These are phyloP conservation scores for Aureobasidium sp. DNA, from an alignment of 2,329 filamentous ascomycete species.

Conservation along the genomic window DNA sequence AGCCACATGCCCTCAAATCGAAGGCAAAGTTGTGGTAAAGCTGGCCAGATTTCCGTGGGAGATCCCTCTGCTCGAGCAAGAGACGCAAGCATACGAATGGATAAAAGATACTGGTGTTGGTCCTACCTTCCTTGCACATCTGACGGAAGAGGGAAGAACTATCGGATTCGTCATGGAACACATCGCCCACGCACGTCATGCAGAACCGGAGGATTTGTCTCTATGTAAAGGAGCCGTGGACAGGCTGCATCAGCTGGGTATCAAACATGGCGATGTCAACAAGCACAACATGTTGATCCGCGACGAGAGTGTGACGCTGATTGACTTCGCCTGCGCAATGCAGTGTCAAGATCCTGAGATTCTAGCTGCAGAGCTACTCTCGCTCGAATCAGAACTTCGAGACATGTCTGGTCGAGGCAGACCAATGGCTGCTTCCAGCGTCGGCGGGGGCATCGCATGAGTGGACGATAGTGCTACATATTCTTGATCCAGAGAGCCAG, in stretches of 20 bases:
- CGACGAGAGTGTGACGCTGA: conserved; percentile 21
- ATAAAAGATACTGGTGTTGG: conserved; percentile 31
- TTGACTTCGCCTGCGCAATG: conserved; percentile 30
- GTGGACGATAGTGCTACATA: neutral
- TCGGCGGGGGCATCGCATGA: neutral
- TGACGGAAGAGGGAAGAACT: conserved; percentile 33
- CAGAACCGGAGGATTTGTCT: conserved; percentile 25
- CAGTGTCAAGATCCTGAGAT: conserved; percentile 18
- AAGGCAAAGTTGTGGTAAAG: conserved; percentile 28
- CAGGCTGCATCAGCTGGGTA: conserved; percentile 30
- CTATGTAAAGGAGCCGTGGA: conserved; percentile 24
- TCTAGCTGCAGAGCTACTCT: conserved; percentile 15
- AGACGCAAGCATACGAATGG: conserved; percentile 34
- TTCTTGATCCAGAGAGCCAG: neutral
- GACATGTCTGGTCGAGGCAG: conserved; percentile 15
- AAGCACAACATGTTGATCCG: conserved; percentile 33
- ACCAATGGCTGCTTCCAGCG: neutral
- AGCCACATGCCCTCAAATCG: neutral
- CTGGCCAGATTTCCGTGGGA: conserved; percentile 35
- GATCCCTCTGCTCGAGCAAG: conserved; percentile 30
- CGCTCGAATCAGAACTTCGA: conserved; percentile 8
- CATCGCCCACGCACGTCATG: conserved; percentile 24
- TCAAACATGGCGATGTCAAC: conserved; percentile 35
- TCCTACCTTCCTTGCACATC: conserved; percentile 34
- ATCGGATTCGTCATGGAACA: conserved; percentile 35